These are phyloP conservation scores for Castanospermum australe DNA, from an alignment of 306 rosid species.

Conservation along the genomic window DNA sequence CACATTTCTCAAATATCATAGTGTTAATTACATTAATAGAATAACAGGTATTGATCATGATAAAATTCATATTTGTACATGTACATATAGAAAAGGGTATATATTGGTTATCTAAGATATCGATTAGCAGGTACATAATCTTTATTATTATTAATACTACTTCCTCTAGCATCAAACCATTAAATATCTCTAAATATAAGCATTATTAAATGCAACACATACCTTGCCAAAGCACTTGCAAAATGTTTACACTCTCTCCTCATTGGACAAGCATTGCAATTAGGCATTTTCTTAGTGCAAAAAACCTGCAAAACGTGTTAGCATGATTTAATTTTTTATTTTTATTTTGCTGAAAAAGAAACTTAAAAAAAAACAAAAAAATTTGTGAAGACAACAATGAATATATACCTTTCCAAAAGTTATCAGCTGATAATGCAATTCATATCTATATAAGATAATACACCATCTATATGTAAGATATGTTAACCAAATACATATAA, in stretches of 20 bases:
- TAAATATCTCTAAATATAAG: background rate
- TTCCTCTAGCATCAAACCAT: background rate
- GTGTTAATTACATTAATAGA: too few relatives aligned
- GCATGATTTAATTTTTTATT: background rate
- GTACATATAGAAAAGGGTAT: background rate
- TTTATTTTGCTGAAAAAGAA: too few relatives aligned
- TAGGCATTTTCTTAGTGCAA: conserved; percentile 64
- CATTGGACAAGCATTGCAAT: conserved; percentile 77
- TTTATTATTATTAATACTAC: background rate
- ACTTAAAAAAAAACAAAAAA: background rate
- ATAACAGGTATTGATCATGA: too few relatives aligned
- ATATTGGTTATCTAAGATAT: too few relatives aligned
- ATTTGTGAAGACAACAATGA: background rate
- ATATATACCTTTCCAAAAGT: conserved; percentile 76
- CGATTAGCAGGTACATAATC: background rate
- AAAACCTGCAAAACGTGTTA: conserved; percentile 46
- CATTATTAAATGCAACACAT: background rate
- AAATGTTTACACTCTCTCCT: conserved; percentile 51
- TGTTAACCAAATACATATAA: background rate
- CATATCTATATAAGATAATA: conserved; percentile 46
- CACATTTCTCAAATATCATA: too few relatives aligned
- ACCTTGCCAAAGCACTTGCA: conserved; percentile 64
- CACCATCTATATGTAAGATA: background rate
- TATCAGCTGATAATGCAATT: conserved; percentile 77
- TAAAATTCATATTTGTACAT: background rate